Base-by-base conservation (phyloP, 2,329 filamentous ascomycete genomes). In the Cercospora brassicicola region DNA sequence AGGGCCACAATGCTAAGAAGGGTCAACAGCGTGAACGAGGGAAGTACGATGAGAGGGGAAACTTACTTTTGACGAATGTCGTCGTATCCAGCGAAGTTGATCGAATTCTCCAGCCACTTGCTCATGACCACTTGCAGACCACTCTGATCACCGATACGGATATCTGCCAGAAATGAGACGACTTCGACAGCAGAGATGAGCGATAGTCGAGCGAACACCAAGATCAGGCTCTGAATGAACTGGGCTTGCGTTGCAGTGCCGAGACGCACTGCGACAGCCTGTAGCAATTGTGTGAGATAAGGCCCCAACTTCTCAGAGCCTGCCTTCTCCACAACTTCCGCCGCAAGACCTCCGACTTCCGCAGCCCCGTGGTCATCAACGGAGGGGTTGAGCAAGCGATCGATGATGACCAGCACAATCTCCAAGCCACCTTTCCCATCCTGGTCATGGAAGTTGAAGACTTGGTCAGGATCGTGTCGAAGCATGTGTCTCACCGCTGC, bases 31-130 rank as follows among this genome's bases (percentile, higher is more conserved):
- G 55, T 9, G 18, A 45, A 18, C 7, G 3, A 28, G 31, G 36
- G 18, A 8, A 30, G 23, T n/a, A 5, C 26, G 20, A 31, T 6
- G 2, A 23, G 18, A 31, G n/a, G 15, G 23, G 2, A 33, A n/a
- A 83, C 89, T 80, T 83, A 94, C 91, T 98, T 99, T 80, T 97
- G 93, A 73, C 94, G 88, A 74, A 98, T 98, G 79, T 97, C 94
- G 75, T 98, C 94, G 75, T 97, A 99, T 11, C 95, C 95, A n/a
- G 93, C 93, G 81, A 99, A 99, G 79, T 91, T 96, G 79, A 96
- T 88, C 3, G 93, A 97, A 80, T 98, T 97, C 82, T 98, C 95
- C 0, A 99, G 84, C 95, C 95, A 99, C 81, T 98, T 97, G 80
- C 89, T 87, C 72, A 98, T 83, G 3, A 99, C 95, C 26, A 97